These are phyloP conservation scores for Bipolaris cookei DNA, from an alignment of 2,329 filamentous ascomycete species.

Conservation along the genomic window DNA sequence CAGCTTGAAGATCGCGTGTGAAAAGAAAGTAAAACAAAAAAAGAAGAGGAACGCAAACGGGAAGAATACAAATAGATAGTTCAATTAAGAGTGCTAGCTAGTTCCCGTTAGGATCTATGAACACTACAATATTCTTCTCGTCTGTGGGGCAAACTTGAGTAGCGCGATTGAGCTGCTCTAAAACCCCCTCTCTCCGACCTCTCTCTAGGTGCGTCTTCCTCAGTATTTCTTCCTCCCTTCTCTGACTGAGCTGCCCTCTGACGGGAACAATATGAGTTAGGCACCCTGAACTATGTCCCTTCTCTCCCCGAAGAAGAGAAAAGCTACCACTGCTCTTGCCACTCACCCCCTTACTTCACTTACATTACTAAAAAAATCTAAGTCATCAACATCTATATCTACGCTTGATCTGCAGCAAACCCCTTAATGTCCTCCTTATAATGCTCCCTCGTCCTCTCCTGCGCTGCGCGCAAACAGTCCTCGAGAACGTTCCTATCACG, in stretches of 20 bases:
- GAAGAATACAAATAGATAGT: not conserved
- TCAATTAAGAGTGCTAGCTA: not conserved
- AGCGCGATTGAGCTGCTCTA: not conserved
- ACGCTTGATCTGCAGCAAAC: not conserved
- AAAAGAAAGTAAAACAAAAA: not conserved
- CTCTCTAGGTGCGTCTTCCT: not conserved
- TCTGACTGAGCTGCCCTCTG: not conserved
- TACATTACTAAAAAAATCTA: not conserved
- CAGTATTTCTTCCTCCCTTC: not conserved
- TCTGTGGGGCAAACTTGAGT: not conserved
- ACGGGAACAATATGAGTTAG: not conserved
- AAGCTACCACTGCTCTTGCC: not conserved
- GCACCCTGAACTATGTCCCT: not conserved
- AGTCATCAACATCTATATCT: not conserved
- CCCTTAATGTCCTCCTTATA: not conserved
- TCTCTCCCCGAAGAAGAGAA: not conserved
- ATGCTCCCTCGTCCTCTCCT: not conserved
- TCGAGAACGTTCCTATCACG: not conserved
- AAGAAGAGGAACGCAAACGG: not conserved
- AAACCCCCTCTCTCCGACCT: not conserved
- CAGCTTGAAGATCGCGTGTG: not conserved
- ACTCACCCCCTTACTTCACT: not conserved
- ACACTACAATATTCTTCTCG: not conserved
- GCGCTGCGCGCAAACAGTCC: not conserved
- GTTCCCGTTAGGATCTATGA: not conserved